These are phyloP conservation scores for Penicillium sp. DNA, from an alignment of 2,329 filamentous ascomycete species.

Conservation along the genomic window DNA sequence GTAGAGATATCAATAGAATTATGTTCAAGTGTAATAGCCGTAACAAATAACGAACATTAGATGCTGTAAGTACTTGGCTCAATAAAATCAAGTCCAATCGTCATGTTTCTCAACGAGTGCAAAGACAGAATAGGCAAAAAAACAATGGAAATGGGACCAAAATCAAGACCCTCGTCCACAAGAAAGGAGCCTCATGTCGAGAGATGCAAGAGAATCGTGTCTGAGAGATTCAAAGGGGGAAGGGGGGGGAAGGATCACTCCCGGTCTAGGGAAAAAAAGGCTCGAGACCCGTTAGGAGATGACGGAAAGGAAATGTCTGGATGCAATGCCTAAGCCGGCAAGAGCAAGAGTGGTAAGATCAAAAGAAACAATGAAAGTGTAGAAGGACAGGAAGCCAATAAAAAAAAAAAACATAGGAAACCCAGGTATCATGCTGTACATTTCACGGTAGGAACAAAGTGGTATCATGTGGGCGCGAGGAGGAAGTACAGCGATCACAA, in stretches of 20 bases:
- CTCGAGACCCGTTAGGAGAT: neutral
- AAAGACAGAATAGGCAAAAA: no score
- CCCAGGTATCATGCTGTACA: conserved; percentile 32
- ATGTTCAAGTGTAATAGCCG: conserved; percentile 12
- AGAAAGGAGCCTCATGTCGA: no score
- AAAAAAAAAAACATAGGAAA: conserved; percentile 14
- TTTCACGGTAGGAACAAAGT: conserved; percentile 34
- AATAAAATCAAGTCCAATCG: neutral
- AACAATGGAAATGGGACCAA: no score
- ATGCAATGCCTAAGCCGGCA: no score
- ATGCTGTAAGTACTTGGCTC: neutral
- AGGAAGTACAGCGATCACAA: conserved; percentile 11
- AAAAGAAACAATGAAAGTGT: conserved; percentile 1
- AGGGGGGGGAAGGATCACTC: neutral
- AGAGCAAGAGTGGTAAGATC: neutral
- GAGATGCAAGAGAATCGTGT: no score
- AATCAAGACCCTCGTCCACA: no score
- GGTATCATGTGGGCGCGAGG: conserved; percentile 32
- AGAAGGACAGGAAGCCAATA: neutral
- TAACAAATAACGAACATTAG: neutral
- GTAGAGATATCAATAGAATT: conserved; percentile 6
- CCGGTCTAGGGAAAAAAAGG: neutral
- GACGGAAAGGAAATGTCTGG: no score
- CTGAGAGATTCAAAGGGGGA: neutral
- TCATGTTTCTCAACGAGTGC: no score